A percentile compares a stretch with the other conserved stretches of the same genome.
These are phyloP conservation scores for Zychaea mexicana DNA, from an alignment of 371 early-diverging fungal genomes.

Conservation along the genomic window DNA sequence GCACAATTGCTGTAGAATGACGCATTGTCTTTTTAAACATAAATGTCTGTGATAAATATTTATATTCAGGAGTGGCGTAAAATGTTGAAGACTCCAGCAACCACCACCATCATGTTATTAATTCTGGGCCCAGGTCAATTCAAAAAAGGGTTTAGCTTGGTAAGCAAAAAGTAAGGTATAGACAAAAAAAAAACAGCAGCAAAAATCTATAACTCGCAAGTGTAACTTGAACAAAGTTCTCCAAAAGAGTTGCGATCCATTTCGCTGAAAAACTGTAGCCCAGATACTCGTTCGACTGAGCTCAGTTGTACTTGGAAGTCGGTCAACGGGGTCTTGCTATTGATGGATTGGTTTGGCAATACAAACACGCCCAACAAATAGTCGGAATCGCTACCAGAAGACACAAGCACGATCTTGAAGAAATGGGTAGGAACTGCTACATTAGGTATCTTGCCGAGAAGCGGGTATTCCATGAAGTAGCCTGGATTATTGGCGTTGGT, in stretches of 20 bases:
- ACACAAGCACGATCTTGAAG: conserved; percentile 76
- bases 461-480: conserved; percentile 54
- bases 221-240: conserved; percentile 37
- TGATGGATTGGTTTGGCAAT: conserved; percentile 78
- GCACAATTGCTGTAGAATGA: too few species aligned
- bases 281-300: conserved; percentile 73
- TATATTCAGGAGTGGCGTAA: too few species aligned
- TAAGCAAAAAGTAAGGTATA: neutral
- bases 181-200: neutral
- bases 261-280: conserved; percentile 71
- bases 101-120: too few species aligned
- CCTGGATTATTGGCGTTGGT: neutral
- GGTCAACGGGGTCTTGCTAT: conserved; percentile 56
- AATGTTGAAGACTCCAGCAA: too few species aligned
- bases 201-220: conserved; percentile 9
- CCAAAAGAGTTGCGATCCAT: conserved; percentile 45
- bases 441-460: conserved; percentile 77
- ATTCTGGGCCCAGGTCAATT: too few species aligned
- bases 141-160: too few species aligned
- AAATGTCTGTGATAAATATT: too few species aligned
- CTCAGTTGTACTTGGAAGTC: conserved; percentile 70
- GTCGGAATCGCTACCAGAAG: conserved; percentile 19
- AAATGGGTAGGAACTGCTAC: conserved; percentile 92
- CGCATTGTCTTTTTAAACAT: too few species aligned
- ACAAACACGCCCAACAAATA: conserved; percentile 72